Evolutionary conservation across 2,329 filamentous ascomycete species (phyloP).

Genomic region (Paracorniculantispora psalliotae): DNA sequence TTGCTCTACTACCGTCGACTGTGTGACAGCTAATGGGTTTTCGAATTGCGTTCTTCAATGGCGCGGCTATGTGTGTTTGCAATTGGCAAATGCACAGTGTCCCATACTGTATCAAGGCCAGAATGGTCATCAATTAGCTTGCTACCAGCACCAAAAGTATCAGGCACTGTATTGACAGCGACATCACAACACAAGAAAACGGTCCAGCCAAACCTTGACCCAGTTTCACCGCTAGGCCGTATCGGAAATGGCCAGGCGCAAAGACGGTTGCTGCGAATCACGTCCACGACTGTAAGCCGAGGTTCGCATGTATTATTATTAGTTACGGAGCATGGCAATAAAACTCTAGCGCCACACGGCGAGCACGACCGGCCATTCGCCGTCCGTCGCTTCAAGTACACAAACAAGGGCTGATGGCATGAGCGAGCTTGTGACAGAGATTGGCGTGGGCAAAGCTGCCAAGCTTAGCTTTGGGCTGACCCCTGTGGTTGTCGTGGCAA

Average conservation of each 20-base stretch:
- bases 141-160: too few relatives aligned
- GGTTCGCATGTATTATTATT: not conserved
- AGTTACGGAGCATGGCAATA: not conserved
- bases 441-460: not conserved
- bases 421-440: not conserved
- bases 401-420: not conserved
- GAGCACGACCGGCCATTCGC: not conserved
- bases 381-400: not conserved
- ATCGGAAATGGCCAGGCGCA: not conserved
- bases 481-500: conserved; percentile 9
- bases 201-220: not conserved
- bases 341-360: not conserved
- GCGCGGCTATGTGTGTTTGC: too few relatives aligned
- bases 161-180: not conserved
- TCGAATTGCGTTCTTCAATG: too few relatives aligned
- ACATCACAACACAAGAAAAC: not conserved
- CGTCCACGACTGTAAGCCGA: not conserved
- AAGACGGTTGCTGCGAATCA: not conserved
- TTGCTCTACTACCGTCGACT: too few relatives aligned
- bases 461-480: not conserved
- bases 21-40: too few relatives aligned
- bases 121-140: too few relatives aligned
- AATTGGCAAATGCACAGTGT: too few relatives aligned
- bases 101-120: too few relatives aligned
- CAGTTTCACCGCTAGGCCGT: not conserved